phyloP scores from a whole-genome alignment of 805 yeast genomes.

The Priceomyces carsonii region DNA sequence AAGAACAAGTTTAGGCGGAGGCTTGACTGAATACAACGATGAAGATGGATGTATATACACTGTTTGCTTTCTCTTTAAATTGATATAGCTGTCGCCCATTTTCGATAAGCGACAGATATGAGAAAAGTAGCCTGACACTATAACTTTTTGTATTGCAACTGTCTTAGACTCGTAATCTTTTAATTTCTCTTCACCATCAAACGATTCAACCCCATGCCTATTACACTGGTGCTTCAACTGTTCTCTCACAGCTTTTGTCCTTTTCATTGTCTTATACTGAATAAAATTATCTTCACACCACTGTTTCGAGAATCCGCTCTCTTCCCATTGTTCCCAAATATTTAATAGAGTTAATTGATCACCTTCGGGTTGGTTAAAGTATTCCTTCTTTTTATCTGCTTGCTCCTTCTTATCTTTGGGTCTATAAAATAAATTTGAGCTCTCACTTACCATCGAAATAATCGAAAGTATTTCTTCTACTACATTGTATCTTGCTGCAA shows the following conservation, averaged over 20 bases:
- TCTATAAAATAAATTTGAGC: constrained; percentile 66
- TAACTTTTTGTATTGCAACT: constrained; percentile 48
- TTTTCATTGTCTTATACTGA: constrained; percentile 68
- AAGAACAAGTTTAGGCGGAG: constrained; percentile 71
- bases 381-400: constrained; percentile 64
- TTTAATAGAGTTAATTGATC: constrained; percentile 80
- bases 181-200: constrained; percentile 20
- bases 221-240: constrained; percentile 67
- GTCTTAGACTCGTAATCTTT: constrained; percentile 15
- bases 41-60: constrained; percentile 88
- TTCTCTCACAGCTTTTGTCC: constrained; percentile 69
- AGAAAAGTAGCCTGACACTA: constrained; percentile 70
- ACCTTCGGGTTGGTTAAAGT: constrained; percentile 59
- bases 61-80: constrained; percentile 66
- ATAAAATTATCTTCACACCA: constrained; percentile 89
- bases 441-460: constrained; percentile 80
- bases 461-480: constrained; percentile 70
- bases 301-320: constrained; percentile 60
- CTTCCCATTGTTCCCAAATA: constrained; percentile 76
- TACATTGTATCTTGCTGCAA: constrained; percentile 62
- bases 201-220: constrained; percentile 39
- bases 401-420: constrained; percentile 66
- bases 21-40: constrained; percentile 59
- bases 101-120: constrained; percentile 60
- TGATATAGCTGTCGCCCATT: constrained; percentile 68